Conservation (phyloP, 805 yeast genomes). For the Lipomyces yamanashiensis region DNA sequence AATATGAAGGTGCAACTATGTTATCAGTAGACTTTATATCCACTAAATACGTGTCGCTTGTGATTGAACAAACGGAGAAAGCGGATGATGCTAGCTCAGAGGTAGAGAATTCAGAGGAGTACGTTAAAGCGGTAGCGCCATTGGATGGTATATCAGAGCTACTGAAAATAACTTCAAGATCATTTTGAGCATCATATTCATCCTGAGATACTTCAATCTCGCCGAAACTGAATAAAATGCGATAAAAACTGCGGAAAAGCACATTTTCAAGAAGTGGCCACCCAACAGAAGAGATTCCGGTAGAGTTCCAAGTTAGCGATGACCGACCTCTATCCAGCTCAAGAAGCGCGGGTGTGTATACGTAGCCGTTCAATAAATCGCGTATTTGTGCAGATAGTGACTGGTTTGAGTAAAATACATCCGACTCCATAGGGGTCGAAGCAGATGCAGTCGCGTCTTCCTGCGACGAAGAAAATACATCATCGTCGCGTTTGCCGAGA, state of each 20-base stretch:
- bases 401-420: neutral
- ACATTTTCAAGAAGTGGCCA: constrained; percentile 31
- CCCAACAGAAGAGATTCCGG: constrained; percentile 23
- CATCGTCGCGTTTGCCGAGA: neutral
- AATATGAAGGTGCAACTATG: constrained; percentile 44
- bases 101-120: constrained; percentile 13
- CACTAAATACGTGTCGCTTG: neutral
- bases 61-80: constrained; percentile 18
- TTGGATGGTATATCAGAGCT: constrained; percentile 20
- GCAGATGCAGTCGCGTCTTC: neutral
- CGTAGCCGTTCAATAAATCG: constrained; percentile 4
- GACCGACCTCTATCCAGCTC: constrained; percentile 7
- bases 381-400: constrained; percentile 13
- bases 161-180: constrained; percentile 17
- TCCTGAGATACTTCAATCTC: constrained; percentile 10
- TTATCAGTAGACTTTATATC: constrained; percentile 3
- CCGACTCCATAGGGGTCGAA: neutral
- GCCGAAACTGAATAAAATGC: constrained; percentile 31
- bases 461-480: neutral
- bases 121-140: constrained; percentile 8
- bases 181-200: constrained; percentile 17
- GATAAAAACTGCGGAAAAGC: constrained; percentile 17
- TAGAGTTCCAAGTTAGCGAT: constrained; percentile 24
- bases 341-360: constrained; percentile 25
- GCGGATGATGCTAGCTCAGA: constrained; percentile 1